Conservation (phyloP, 768 basidiomycete genomes). For the Mycena leptocephala region DNA sequence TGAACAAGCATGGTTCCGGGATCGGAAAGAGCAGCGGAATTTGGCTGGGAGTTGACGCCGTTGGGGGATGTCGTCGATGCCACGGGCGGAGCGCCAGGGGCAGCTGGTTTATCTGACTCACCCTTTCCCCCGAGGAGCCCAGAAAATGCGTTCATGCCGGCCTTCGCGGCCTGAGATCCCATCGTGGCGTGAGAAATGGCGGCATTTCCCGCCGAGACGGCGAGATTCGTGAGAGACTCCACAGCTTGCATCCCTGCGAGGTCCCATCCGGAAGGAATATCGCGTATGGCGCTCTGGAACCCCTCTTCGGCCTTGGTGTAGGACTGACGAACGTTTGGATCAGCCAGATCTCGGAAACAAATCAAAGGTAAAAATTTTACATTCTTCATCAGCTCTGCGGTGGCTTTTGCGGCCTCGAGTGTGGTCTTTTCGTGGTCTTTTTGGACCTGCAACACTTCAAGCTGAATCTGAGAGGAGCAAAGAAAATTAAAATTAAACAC, state of each 20-base stretch:
- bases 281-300: neutral
- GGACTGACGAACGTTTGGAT: neutral
- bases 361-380: neutral
- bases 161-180: neutral
- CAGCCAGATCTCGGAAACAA: no score
- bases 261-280: neutral
- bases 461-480: neutral
- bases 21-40: neutral
- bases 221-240: neutral
- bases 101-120: neutral
- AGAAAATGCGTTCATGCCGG: neutral
- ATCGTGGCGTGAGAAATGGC: neutral
- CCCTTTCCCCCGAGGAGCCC: neutral
- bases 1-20: neutral
- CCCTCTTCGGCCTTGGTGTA: neutral
- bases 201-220: neutral
- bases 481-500: no score
- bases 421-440: neutral
- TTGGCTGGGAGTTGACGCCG: neutral
- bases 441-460: neutral
- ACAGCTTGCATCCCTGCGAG: neutral
- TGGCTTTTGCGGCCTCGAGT: neutral
- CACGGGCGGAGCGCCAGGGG: neutral
- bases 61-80: neutral
- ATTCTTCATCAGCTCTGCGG: neutral